Percentiles rank a stretch among this genome's conserved stretches.
These are phyloP conservation scores for Daldinia vernicosa DNA, from an alignment of 495 filamentous ascomycete species.

Conservation along the genomic window DNA sequence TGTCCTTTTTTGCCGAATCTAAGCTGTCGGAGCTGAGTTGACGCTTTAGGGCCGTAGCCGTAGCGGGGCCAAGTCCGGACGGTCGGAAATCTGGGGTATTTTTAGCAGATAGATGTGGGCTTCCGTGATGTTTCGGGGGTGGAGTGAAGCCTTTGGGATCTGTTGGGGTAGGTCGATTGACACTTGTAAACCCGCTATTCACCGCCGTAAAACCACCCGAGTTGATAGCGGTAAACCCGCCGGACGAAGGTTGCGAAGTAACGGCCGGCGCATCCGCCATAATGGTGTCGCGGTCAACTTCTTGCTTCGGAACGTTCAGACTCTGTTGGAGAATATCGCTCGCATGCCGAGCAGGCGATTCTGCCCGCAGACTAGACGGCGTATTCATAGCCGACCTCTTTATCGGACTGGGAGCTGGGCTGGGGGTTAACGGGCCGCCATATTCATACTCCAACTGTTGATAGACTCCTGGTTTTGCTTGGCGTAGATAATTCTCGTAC, in stretches of 20 bases:
- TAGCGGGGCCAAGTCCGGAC: conserved; percentile 60
- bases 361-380: conserved; percentile 68
- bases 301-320: conserved; percentile 61
- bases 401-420: conserved; percentile 85
- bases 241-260: conserved; percentile 49
- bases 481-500: conserved; percentile 92
- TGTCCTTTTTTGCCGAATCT: conserved; percentile 64
- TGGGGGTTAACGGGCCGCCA: conserved; percentile 92
- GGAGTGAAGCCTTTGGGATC: conserved; percentile 54
- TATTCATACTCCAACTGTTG: conserved; percentile 93
- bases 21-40: conserved; percentile 80
- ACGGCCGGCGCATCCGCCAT: conserved; percentile 60
- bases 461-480: conserved; percentile 96
- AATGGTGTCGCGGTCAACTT: conserved; percentile 60
- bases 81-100: conserved; percentile 68
- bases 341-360: conserved; percentile 76
- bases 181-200: conserved; percentile 78
- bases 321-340: conserved; percentile 72
- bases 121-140: conserved; percentile 58
- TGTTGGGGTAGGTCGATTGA: conserved; percentile 62
- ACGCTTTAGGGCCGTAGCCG: conserved; percentile 76
- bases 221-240: conserved; percentile 88
- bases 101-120: conserved; percentile 62
- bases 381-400: conserved; percentile 79
- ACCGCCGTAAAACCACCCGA: conserved; percentile 56